Conservation (phyloP, 345 rosid genomes). For the Camelina neglecta region DNA sequence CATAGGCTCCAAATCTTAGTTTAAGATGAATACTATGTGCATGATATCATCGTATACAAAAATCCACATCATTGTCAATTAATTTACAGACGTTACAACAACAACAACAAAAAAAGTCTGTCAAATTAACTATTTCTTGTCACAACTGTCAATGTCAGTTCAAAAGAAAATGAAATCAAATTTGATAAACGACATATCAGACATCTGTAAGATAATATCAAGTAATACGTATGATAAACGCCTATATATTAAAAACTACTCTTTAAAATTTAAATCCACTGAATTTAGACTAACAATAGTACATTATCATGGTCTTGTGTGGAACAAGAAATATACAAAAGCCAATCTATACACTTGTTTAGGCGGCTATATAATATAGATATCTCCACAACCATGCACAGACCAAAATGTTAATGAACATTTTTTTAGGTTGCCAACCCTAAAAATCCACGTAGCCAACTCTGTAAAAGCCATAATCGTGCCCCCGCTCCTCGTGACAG, state of each 20-base stretch:
- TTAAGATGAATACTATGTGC: conserved; percentile 17
- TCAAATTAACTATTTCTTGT: neutral
- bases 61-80: neutral
- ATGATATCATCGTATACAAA: neutral
- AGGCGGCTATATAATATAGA: neutral
- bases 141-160: neutral
- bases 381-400: neutral
- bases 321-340: conserved; percentile 4
- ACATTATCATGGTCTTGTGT: neutral
- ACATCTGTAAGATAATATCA: neutral
- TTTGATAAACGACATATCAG: neutral
- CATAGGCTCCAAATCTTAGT: neutral
- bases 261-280: neutral
- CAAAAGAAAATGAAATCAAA: neutral
- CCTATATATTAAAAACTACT: neutral
- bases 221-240: neutral
- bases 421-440: too few relatives aligned
- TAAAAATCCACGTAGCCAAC: too few relatives aligned
- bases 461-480: too few relatives aligned
- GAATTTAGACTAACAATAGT: too few relatives aligned
- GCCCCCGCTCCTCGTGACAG: neutral
- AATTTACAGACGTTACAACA: neutral
- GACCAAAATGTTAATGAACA: neutral
- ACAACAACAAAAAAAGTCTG: neutral
- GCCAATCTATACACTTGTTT: neutral